Evolutionary conservation across 306 rosid genomes (phyloP).

Genomic region (Mucuna pruriens): DNA sequence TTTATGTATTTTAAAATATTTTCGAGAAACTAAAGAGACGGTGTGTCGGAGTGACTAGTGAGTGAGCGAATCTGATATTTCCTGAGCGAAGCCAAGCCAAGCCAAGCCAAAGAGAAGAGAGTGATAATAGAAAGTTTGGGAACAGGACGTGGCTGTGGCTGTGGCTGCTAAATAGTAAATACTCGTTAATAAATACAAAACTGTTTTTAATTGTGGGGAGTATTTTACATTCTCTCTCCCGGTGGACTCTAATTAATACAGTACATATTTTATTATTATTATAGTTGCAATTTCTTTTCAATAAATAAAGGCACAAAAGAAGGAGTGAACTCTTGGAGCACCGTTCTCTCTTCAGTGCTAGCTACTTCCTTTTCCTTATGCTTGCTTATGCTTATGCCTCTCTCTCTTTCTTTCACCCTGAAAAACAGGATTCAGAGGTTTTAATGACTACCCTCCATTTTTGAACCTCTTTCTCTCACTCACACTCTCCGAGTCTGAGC

Average conservation of each 20-base stretch:
- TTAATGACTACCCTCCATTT: constrained; percentile 51
- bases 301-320: constrained; percentile 51
- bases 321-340: constrained; percentile 33
- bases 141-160: not conserved
- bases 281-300: not conserved
- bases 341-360: not conserved
- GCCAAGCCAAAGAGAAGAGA: not conserved
- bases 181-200: constrained; percentile 21
- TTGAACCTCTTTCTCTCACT: constrained; percentile 9
- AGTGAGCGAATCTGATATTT: not conserved
- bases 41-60: not conserved
- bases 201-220: too few relatives aligned
- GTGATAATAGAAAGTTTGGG: not conserved
- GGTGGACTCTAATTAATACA: not conserved
- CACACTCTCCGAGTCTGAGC: constrained; percentile 44
- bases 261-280: not conserved
- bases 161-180: not conserved
- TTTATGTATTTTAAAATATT: too few relatives aligned
- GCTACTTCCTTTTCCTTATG: constrained; percentile 5
- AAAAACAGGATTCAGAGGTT: constrained; percentile 55
- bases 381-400: constrained; percentile 36
- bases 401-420: constrained; percentile 47
- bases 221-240: not conserved
- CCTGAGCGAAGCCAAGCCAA: not conserved
- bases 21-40: not conserved